Evolutionary conservation across 129 eudicot species (phyloP).

Genomic region (Chrysanthemum lavandulifolium): DNA sequence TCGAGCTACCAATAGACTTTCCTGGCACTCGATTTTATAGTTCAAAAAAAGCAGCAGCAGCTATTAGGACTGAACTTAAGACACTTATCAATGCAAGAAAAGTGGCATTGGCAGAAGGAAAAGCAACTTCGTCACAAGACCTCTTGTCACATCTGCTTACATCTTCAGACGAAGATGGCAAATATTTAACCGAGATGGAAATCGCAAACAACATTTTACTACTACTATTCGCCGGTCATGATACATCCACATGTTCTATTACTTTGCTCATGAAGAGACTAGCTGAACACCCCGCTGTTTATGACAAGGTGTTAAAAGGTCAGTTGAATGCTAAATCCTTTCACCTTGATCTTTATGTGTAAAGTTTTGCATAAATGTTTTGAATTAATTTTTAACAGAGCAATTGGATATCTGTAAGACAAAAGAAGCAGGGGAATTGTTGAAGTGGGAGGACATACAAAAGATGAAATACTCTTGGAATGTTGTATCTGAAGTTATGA

Average conservation of each 20-base stretch:
- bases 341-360: background rate
- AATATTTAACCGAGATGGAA: constrained; percentile 40
- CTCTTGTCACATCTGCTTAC: constrained; percentile 47
- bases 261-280: constrained; percentile 49
- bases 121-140: constrained; percentile 34
- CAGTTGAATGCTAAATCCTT: background rate
- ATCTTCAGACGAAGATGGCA: constrained; percentile 47
- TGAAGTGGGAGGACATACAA: constrained; percentile 57
- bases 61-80: constrained; percentile 30
- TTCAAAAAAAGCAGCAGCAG: constrained; percentile 40
- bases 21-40: constrained; percentile 58
- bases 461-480: constrained; percentile 79
- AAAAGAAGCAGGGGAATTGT: constrained; percentile 36
- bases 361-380: too few relatives aligned
- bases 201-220: constrained; percentile 46
- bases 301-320: constrained; percentile 56
- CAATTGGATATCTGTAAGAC: constrained; percentile 48
- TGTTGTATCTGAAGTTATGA: constrained; percentile 60
- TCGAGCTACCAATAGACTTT: constrained; percentile 47
- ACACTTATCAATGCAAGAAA: constrained; percentile 34
- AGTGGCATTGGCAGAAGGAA: constrained; percentile 30
- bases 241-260: constrained; percentile 47
- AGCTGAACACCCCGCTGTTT: constrained; percentile 44
- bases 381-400: constrained; percentile 23
- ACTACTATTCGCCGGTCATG: constrained; percentile 60